Evolutionary conservation across 148 eudicot genomes (phyloP).

Genomic region (Chenopodium suecicum): DNA sequence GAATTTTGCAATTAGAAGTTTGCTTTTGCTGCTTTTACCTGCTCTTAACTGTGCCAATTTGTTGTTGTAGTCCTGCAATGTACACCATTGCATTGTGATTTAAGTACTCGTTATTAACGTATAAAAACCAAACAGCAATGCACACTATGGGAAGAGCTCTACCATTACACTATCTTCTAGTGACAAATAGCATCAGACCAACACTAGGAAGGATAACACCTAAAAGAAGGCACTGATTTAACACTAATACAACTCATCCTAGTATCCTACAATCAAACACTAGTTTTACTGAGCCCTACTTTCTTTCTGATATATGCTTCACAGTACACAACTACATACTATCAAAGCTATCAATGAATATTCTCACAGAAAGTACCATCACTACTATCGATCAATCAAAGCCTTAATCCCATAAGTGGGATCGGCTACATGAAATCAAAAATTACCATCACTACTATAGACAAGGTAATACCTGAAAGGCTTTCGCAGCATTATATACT

Average conservation of each 20-base stretch:
- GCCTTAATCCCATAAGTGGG: too few species aligned
- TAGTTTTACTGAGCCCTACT: neutral
- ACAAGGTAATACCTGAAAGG: slow-evolving; percentile 63
- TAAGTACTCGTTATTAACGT: neutral
- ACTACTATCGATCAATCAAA: too few species aligned
- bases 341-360: neutral
- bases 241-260: neutral
- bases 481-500: slow-evolving; percentile 81
- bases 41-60: slow-evolving; percentile 87
- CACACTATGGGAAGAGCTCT: neutral
- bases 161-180: neutral
- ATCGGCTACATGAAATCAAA: neutral
- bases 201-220: too few species aligned
- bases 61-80: slow-evolving; percentile 83
- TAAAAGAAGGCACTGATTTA: neutral
- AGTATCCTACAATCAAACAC: neutral
- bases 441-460: neutral
- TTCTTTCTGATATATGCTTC: neutral
- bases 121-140: neutral
- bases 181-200: neutral
- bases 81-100: neutral
- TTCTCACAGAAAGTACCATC: neutral
- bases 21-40: slow-evolving; percentile 98
- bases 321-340: neutral
- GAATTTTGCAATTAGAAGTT: slow-evolving; percentile 83